Evolutionary conservation across 352 stramenopile species (phyloP).

Genomic region (Globisporangium ultimum): DNA sequence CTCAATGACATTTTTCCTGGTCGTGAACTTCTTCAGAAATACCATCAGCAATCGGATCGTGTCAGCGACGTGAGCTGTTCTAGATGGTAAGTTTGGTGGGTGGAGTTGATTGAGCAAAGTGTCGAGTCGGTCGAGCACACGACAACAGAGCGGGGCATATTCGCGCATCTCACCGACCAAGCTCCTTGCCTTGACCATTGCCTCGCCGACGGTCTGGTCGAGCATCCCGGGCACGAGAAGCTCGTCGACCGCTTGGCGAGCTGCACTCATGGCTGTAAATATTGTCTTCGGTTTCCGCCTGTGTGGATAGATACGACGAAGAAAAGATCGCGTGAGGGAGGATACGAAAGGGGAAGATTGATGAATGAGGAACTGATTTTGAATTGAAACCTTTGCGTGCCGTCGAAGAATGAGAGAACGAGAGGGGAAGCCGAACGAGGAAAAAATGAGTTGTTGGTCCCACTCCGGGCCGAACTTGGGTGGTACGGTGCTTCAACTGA

Average conservation of each 20-base stretch:
- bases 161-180: constrained; percentile 17
- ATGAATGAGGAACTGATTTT: too few relatives aligned
- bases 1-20: constrained; percentile 2
- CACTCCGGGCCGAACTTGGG: too few relatives aligned
- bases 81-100: constrained; percentile 16
- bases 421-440: too few relatives aligned
- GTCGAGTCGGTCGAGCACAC: constrained; percentile 10
- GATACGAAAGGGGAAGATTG: too few relatives aligned
- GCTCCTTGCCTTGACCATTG: not conserved
- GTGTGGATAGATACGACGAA: too few relatives aligned
- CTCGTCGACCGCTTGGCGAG: not conserved
- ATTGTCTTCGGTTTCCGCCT: not conserved
- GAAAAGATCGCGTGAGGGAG: too few relatives aligned
- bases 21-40: constrained; percentile 9
- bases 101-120: constrained; percentile 25
- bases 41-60: constrained; percentile 22
- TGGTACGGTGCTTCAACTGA: too few relatives aligned
- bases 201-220: not conserved
- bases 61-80: constrained; percentile 24
- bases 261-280: not conserved
- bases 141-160: not conserved
- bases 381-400: too few relatives aligned
- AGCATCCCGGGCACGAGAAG: constrained; percentile 1
- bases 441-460: too few relatives aligned
- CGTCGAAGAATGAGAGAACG: too few relatives aligned